phyloP scores from a whole-genome alignment of 805 yeast genomes.

The Wickerhamiella hasegawae region DNA sequence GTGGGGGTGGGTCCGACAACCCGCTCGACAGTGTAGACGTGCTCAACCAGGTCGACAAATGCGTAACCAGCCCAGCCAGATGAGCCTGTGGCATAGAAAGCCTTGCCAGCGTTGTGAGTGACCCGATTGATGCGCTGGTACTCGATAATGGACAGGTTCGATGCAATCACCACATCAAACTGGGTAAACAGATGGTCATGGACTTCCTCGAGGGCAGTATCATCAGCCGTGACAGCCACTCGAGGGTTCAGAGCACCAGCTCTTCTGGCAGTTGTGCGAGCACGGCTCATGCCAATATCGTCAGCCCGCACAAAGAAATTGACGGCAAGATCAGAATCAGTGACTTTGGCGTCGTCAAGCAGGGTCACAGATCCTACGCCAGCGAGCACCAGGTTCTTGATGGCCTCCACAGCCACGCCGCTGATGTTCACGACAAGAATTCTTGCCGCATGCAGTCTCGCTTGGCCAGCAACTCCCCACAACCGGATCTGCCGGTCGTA shows the following conservation, averaged over 20 bases:
- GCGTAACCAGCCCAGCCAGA: conserved; percentile 77
- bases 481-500: conserved; percentile 89
- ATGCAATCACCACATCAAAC: conserved; percentile 61
- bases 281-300: conserved; percentile 29
- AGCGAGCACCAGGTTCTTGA: conserved; percentile 68
- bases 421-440: conserved; percentile 58
- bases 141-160: conserved; percentile 36
- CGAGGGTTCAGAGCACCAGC: conserved; percentile 62
- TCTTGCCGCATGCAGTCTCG: conserved; percentile 51
- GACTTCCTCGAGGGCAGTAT: conserved; percentile 21
- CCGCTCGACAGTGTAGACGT: conserved; percentile 25
- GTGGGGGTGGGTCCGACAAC: conserved; percentile 21
- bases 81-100: conserved; percentile 50
- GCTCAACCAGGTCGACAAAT: conserved; percentile 60
- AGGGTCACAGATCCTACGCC: conserved; percentile 51
- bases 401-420: conserved; percentile 58
- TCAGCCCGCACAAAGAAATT: conserved; percentile 44
- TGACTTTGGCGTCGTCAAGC: conserved; percentile 31
- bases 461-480: conserved; percentile 94
- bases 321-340: conserved; percentile 30
- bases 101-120: conserved; percentile 40
- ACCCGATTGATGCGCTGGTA: conserved; percentile 33
- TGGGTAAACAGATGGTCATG: conserved; percentile 27
- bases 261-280: conserved; percentile 32
- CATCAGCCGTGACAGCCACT: conserved; percentile 37